Conservation (phyloP, 495 filamentous ascomycete genomes). For the Talaromyces ruber region DNA sequence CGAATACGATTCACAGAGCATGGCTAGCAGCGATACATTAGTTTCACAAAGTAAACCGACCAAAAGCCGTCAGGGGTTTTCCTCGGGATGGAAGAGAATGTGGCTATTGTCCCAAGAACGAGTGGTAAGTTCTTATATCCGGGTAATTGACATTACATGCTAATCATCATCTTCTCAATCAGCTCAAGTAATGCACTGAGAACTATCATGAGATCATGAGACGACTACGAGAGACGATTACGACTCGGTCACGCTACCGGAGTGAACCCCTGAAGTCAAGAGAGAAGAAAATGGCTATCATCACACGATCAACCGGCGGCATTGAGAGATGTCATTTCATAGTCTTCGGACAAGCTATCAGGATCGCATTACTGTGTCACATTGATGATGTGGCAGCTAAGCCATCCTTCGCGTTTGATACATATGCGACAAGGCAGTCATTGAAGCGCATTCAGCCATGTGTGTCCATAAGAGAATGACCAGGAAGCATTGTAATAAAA, state of each 20-base stretch:
- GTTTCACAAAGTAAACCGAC: neutral
- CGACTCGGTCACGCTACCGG: neutral
- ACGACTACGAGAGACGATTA: neutral
- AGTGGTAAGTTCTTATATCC: neutral
- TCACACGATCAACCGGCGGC: neutral
- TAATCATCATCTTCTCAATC: neutral
- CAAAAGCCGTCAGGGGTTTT: neutral
- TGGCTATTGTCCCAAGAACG: neutral
- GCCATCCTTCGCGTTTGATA: neutral
- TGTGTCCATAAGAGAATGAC: neutral
- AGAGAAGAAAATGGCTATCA: neutral
- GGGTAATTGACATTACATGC: neutral
- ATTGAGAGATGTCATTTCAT: neutral
- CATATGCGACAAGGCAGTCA: neutral
- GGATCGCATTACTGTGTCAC: neutral
- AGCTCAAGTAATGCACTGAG: neutral
- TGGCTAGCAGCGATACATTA: neutral
- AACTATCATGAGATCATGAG: neutral
- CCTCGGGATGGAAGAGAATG: neutral
- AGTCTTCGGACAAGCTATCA: neutral
- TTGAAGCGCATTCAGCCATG: neutral
- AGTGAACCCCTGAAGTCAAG: neutral
- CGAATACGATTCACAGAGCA: neutral
- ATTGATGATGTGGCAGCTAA: neutral
- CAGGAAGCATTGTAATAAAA: neutral